Evolutionary conservation across 1,139 yeast species (phyloP).

Genomic region (Sugiyamaella japonica): DNA sequence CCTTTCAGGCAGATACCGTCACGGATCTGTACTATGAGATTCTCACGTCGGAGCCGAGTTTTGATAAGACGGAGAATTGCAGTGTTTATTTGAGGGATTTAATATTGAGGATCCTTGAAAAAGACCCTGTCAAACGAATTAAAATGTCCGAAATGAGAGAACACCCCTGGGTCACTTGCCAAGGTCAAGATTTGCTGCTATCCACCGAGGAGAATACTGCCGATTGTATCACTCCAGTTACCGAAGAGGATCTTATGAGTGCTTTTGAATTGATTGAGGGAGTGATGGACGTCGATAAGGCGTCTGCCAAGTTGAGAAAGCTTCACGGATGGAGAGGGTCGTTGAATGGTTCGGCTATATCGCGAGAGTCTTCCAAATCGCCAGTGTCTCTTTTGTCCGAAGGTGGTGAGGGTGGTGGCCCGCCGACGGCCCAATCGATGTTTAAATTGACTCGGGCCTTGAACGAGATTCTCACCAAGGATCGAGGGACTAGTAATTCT

Average conservation of each 20-base stretch:
- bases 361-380: constrained; percentile 23
- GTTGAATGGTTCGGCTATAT: constrained; percentile 20
- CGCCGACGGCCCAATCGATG: constrained; percentile 18
- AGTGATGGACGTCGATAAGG: constrained; percentile 32
- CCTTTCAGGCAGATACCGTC: constrained; percentile 44
- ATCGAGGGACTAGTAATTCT: constrained; percentile 3
- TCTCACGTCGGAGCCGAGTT: constrained; percentile 30
- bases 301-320: constrained; percentile 34
- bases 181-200: constrained; percentile 43
- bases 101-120: constrained; percentile 43
- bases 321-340: constrained; percentile 39
- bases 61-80: constrained; percentile 18
- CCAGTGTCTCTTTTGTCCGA: constrained; percentile 22
- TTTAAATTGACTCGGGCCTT: constrained; percentile 37
- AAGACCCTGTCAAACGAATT: constrained; percentile 56
- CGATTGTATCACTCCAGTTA: constrained; percentile 37
- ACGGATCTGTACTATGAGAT: constrained; percentile 50
- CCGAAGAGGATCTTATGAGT: constrained; percentile 42
- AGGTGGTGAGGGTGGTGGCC: constrained; percentile 19
- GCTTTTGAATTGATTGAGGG: constrained; percentile 43
- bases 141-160: constrained; percentile 53
- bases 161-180: constrained; percentile 58
- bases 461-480: constrained; percentile 32
- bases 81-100: constrained; percentile 3
- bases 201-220: constrained; percentile 43